Evolutionary conservation across 2,329 filamentous ascomycete genomes (phyloP), one percentile per base, ranked within the genome.

Genomic region (Neoscytalidium dimidiatum): DNA sequence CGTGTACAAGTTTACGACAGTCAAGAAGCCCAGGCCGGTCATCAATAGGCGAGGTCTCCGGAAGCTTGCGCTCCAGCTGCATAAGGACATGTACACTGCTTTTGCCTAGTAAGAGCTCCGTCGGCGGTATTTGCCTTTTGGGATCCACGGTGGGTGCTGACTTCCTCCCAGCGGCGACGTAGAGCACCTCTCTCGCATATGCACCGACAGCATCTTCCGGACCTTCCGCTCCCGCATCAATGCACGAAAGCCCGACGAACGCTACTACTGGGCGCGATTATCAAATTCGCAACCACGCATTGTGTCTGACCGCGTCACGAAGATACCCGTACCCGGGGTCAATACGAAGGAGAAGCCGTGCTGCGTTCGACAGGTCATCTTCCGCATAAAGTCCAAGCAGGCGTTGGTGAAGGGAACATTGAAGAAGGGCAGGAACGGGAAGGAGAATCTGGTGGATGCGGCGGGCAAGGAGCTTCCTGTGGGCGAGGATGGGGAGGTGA

Each of bases 11-110:
- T 69, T 58, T 26, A 41, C 56, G 21, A 35, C 65, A n/a, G 23
- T 43, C 23, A 63, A 68, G 29, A 66, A 66, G 53, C 67, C 65
- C 5, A 71, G 70, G n/a, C 82, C 83, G 72, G 69, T 76, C 28
- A 79, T 79, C 14, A 69, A 75, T 23, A 72, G 75, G 61, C 28
- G 62, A 7, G 13, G 26, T 2, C 78, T 86, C 52, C 74, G 81
- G 8, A 82, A 86, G 1, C 81, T 82, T 0, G 89, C 88, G 33
- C 83, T 85, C 70, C 82, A 80, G 21, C 78, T 90, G 71, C 88
- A 92, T 75, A 78, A 79, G 61, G 78, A 85, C 68, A 85, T 91
- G 81, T 86, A 87, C 69, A 81, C 83, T 65, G 85, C 85, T 4
- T 84, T 90, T 57, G 89, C 89, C 6, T 76, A 63, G 71, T 73